Conservation (phyloP, 2,329 filamentous ascomycete species). For the Alternaria panax region DNA sequence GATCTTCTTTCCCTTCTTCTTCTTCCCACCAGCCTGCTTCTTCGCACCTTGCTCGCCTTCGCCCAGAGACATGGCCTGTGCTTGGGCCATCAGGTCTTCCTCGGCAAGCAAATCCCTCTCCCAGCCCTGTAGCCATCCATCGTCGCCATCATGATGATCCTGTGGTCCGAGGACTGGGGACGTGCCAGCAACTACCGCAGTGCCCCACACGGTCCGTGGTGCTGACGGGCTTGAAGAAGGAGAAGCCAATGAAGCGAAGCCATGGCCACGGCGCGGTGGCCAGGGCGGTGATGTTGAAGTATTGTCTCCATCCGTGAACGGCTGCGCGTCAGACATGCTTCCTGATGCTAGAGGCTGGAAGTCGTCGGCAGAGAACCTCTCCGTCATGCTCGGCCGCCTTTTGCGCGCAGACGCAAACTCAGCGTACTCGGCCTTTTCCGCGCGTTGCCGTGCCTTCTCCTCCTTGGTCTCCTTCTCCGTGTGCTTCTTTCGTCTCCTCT, state of each 20-base stretch:
- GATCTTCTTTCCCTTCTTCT: slow-evolving; percentile 73
- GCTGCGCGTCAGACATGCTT: slow-evolving; percentile 34
- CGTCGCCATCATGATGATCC: slow-evolving; percentile 60
- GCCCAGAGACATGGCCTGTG: slow-evolving; percentile 51
- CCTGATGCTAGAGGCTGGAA: slow-evolving; percentile 51
- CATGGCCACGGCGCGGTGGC: slow-evolving; percentile 61
- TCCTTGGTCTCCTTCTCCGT: slow-evolving; percentile 84
- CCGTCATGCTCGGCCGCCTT: slow-evolving; percentile 63
- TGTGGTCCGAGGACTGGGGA: slow-evolving; percentile 63
- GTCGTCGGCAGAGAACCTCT: slow-evolving; percentile 60
- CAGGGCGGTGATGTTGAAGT: slow-evolving; percentile 58
- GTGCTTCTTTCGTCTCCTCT: slow-evolving; percentile 76
- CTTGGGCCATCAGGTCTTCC: slow-evolving; percentile 58
- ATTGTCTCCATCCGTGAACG: slow-evolving; percentile 41
- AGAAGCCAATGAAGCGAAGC: slow-evolving; percentile 73
- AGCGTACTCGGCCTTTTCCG: slow-evolving; percentile 79
- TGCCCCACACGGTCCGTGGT: slow-evolving; percentile 91
- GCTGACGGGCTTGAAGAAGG: slow-evolving; percentile 82
- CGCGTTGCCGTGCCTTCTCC: slow-evolving; percentile 82
- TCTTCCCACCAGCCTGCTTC: slow-evolving; percentile 57
- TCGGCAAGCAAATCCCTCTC: slow-evolving; percentile 77
- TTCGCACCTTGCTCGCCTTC: slow-evolving; percentile 38
- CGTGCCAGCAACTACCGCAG: slow-evolving; percentile 66
- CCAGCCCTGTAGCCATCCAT: slow-evolving; percentile 88
- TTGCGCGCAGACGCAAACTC: slow-evolving; percentile 71